phyloP scores from a whole-genome alignment of 371 early-diverging fungal species.

The Saksenaea oblongispora region DNA sequence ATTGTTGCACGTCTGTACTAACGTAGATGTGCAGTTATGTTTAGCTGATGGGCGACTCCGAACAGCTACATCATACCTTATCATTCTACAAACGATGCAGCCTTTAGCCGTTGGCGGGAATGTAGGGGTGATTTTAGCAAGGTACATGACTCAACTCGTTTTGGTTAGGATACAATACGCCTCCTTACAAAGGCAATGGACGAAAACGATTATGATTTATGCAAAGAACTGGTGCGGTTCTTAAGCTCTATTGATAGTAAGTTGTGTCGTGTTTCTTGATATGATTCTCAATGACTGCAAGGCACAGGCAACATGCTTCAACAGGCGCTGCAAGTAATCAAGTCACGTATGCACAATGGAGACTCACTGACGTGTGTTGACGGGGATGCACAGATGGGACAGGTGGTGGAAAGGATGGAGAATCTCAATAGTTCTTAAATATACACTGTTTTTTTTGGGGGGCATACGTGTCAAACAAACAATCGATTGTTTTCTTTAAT shows the following conservation, averaged over 20 bases:
- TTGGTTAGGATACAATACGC: constrained; percentile 61
- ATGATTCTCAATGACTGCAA: background rate
- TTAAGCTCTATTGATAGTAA: constrained; percentile 78
- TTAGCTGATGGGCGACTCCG: constrained; percentile 66
- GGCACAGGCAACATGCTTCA: constrained; percentile 43
- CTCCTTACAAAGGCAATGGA: constrained; percentile 76
- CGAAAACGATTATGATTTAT: constrained; percentile 77
- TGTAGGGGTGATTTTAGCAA: constrained; percentile 24
- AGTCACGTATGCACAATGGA: constrained; percentile 28
- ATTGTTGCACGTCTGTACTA: background rate
- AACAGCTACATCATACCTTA: constrained; percentile 85
- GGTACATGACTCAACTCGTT: background rate
- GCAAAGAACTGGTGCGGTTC: constrained; percentile 82
- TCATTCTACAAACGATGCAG: constrained; percentile 85
- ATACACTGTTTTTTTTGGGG: no score
- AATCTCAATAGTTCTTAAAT: background rate
- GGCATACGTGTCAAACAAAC: no score
- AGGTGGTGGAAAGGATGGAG: constrained; percentile 36
- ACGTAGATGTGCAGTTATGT: constrained; percentile 53
- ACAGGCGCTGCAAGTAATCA: constrained; percentile 43
- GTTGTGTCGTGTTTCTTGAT: constrained; percentile 7
- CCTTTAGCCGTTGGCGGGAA: constrained; percentile 66
- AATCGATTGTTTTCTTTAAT: background rate
- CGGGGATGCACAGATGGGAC: constrained; percentile 35
- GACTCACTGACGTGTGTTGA: constrained; percentile 23